phyloP scores from a whole-genome alignment of 192 early-diverging fungal genomes.

The Coemansia sp. region DNA sequence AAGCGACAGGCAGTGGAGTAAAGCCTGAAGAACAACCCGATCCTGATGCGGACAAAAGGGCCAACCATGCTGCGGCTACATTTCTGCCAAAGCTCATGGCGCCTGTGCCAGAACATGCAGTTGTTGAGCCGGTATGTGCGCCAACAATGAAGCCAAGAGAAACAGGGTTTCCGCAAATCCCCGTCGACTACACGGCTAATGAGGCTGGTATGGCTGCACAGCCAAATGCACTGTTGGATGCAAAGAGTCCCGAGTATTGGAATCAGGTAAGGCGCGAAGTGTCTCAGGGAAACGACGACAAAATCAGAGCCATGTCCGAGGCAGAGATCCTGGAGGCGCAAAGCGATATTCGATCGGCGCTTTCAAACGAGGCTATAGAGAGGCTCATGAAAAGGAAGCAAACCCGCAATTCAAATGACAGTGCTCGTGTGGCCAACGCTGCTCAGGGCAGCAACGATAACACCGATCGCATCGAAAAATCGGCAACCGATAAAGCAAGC shows the following conservation, averaged over 20 bases:
- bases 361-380: slow-evolving; percentile 68
- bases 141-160: slow-evolving; percentile 26
- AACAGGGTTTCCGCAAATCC: slow-evolving; percentile 33
- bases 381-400: slow-evolving; percentile 58
- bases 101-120: slow-evolving; percentile 35
- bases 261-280: slow-evolving; percentile 23
- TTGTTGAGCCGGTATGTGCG: slow-evolving; percentile 11
- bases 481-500: background rate
- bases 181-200: slow-evolving; percentile 17
- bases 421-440: background rate
- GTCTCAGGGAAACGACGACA: slow-evolving; percentile 57
- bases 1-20: background rate
- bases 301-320: slow-evolving; percentile 71
- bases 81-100: slow-evolving; percentile 57
- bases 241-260: slow-evolving; percentile 12
- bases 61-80: slow-evolving; percentile 20
- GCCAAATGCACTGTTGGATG: background rate
- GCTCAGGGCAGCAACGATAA: background rate
- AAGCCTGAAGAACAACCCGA: background rate
- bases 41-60: too few species aligned
- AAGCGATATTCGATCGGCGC: slow-evolving; percentile 62
- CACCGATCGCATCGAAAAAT: background rate
- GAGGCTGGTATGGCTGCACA: background rate
- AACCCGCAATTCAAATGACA: background rate
- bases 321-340: slow-evolving; percentile 72